Base-by-base conservation (phyloP, 176 grass and related monocot species). In the Oryza glaberrima region DNA sequence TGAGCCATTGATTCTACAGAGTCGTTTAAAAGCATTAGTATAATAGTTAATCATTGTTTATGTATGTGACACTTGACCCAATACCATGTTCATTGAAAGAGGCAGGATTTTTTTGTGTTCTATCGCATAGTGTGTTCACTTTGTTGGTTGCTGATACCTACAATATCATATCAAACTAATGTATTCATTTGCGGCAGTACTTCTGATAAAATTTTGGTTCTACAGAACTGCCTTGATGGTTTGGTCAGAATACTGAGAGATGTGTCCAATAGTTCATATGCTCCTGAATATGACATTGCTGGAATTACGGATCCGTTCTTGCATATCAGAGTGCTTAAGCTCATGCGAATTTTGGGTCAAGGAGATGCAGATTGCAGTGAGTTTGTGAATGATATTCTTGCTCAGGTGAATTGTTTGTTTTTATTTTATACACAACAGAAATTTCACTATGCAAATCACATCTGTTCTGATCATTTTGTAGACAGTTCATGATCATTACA, bases 251-350 rank as follows among this genome's bases (percentile, higher is more conserved):
- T 99, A 91, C 73, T 99, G 69, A 91, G 83, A 88, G 97, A 99
- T 70, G 92, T 99, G 17, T 96, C 94, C 81, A 99, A 96, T 82
- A 99, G 97, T 85, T 89, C 93, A 20, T 99, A 99, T 89, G 94
- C 97, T 84, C 97, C 97, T 72, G 97, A 99, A 54, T 99, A 99
- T 70, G 94, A 99, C 41, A 91, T 99, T 73, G 86, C 91, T 77
- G 97, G 97, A 73, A 99, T 99, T 73, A 99, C 91, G 35, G 97
- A 99, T 84, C 94, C 97, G 16, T 99, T 99, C 88, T 90, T 99
- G 79, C 97, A 99, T 75, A 94, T 99, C 60, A 92, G 91, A 54
- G 92, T 92, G 38, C 97, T 99, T 84, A 99, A 90, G 77, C 86
- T 99, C 49, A 89, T 94, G 90, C 84, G 91, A 19, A 82, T 79